Evolutionary conservation across 768 basidiomycete genomes (phyloP).

Genomic region (Mycena floridula): DNA sequence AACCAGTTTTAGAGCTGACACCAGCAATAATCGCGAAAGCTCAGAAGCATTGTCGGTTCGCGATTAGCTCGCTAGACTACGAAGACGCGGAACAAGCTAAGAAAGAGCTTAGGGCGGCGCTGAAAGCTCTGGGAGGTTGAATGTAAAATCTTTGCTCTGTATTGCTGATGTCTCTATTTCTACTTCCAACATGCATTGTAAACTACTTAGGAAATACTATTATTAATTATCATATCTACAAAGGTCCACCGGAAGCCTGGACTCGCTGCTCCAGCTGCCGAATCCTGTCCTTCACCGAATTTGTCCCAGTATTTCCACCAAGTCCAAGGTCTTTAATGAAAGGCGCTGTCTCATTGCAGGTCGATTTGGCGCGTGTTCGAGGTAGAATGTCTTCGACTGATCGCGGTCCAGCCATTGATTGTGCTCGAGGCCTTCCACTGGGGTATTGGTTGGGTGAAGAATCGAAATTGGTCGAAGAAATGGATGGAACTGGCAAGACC

Average conservation of each 20-base stretch:
- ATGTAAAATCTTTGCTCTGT: slow-evolving; percentile 1
- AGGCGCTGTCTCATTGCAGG: too few relatives aligned
- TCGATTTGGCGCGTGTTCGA: too few relatives aligned
- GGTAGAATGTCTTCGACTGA: too few relatives aligned
- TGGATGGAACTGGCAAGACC: too few relatives aligned
- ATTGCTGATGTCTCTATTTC: background rate
- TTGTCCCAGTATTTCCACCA: too few relatives aligned
- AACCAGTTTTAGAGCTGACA: slow-evolving; percentile 40
- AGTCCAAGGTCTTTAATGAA: too few relatives aligned
- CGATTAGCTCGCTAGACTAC: slow-evolving; percentile 93
- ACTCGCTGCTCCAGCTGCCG: slow-evolving; percentile 25
- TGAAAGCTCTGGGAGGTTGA: slow-evolving; percentile 58
- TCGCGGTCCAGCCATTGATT: too few relatives aligned
- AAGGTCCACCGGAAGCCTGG: slow-evolving; percentile 10
- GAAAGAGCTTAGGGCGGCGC: slow-evolving; percentile 73
- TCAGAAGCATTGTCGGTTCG: slow-evolving; percentile 91
- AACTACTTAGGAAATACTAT: background rate
- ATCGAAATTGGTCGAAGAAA: too few relatives aligned
- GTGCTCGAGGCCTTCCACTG: too few relatives aligned
- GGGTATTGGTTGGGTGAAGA: too few relatives aligned
- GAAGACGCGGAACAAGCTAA: slow-evolving; percentile 87
- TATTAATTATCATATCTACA: background rate
- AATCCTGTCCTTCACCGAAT: slow-evolving; percentile 36
- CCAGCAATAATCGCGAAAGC: slow-evolving; percentile 62
- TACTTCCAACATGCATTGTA: slow-evolving; percentile 4